Evolutionary conservation across 2,329 filamentous ascomycete genomes (phyloP).

Genomic region (Ophiocordyceps australis): DNA sequence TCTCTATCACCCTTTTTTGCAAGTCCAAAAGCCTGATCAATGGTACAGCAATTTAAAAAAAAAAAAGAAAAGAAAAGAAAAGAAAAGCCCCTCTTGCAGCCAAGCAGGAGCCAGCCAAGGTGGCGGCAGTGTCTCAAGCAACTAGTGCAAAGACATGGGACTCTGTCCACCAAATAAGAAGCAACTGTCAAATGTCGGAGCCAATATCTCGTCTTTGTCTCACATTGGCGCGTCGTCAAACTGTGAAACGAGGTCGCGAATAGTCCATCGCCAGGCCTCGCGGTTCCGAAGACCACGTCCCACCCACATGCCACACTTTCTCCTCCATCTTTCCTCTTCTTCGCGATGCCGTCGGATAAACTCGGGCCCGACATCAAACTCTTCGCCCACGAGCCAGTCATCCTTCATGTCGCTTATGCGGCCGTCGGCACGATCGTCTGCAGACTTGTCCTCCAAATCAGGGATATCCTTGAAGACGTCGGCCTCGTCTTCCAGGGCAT

Average conservation of each 20-base stretch:
- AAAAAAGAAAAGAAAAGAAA: too few relatives aligned
- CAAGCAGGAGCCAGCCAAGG: too few relatives aligned
- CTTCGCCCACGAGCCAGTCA: slow-evolving; percentile 79
- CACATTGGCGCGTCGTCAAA: slow-evolving; percentile 19
- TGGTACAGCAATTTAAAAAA: background rate
- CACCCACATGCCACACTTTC: slow-evolving; percentile 78
- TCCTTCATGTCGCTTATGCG: slow-evolving; percentile 47
- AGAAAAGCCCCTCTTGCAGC: too few relatives aligned
- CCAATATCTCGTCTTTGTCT: too few relatives aligned
- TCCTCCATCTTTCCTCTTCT: slow-evolving; percentile 82
- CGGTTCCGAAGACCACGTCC: slow-evolving; percentile 34
- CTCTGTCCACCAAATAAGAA: too few relatives aligned
- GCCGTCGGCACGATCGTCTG: slow-evolving; percentile 27
- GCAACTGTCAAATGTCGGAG: too few relatives aligned
- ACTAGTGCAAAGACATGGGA: too few relatives aligned
- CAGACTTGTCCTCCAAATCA: slow-evolving; percentile 58
- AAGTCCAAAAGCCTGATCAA: too few relatives aligned
- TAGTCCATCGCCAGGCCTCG: slow-evolving; percentile 62
- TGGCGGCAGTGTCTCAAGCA: too few relatives aligned
- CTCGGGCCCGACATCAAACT: slow-evolving; percentile 92
- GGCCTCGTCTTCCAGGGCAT: slow-evolving; percentile 69
- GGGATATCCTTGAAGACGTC: slow-evolving; percentile 93
- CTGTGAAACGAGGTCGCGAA: slow-evolving; percentile 36
- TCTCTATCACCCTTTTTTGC: slow-evolving; percentile 1
- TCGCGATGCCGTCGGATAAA: slow-evolving; percentile 79